Evolutionary conservation across 345 rosid genomes (phyloP).

Genomic region (Mercurialis annua): DNA sequence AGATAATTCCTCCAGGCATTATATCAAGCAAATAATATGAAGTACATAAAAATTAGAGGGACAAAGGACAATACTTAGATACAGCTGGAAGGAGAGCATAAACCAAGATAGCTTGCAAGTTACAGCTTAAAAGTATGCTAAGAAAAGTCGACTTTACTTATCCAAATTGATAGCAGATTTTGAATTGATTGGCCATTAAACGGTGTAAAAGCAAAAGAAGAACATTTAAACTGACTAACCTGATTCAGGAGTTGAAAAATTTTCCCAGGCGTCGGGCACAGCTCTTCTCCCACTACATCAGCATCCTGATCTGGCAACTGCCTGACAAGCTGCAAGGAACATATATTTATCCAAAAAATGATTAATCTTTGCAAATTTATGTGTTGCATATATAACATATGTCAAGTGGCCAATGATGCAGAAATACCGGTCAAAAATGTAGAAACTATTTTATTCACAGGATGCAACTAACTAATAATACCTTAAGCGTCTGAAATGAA

Average conservation of each 20-base stretch:
- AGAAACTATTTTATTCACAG: background rate
- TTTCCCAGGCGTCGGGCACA: constrained; percentile 55
- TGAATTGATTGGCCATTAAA: background rate
- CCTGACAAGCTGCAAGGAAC: constrained; percentile 57
- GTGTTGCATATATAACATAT: background rate
- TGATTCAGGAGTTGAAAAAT: constrained; percentile 86
- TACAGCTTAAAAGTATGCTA: background rate
- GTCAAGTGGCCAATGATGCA: background rate
- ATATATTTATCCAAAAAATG: background rate
- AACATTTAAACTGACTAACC: constrained; percentile 26
- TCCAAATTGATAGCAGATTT: background rate
- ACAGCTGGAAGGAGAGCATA: background rate
- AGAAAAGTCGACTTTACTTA: too few species aligned
- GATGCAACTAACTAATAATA: background rate
- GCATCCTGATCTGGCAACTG: constrained; percentile 83
- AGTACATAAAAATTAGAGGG: background rate
- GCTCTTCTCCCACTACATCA: constrained; percentile 36
- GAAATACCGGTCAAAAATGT: background rate
- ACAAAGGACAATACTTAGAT: background rate
- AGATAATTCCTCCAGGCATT: background rate
- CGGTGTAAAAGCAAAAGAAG: background rate
- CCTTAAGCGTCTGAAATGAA: background rate
- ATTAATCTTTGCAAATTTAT: background rate
- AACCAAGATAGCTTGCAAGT: background rate
- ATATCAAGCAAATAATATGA: background rate